Base-by-base conservation (phyloP, 352 stramenopile genomes). In the Phytophthora meadii region DNA sequence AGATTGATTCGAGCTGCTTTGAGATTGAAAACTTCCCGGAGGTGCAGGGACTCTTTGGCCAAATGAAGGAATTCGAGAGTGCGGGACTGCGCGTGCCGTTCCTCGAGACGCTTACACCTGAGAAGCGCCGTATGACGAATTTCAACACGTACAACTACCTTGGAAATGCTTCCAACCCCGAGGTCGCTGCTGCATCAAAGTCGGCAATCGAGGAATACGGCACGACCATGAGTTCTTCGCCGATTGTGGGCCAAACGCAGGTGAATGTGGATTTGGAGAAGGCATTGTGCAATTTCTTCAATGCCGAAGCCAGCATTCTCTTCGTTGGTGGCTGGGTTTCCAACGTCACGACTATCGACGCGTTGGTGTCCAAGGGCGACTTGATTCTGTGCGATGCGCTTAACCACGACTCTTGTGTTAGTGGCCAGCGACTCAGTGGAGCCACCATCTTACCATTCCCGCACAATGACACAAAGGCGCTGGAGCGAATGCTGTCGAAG, bases 71-170 rank as follows among this genome's bases (percentile, higher is more conserved):
- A 59, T 89, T 94, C 40, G 72, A 88, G 44, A 64, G 76, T 36
- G 84, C 84, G n/a, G 87, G 87, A 30, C 68, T 94, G 54, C 63
- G 63, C 7, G 80, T 94, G 30, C 83, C 83, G 46, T 94, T 80
- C 48, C 65, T 94, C 40, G 85, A 94, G 45, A 83, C 80, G 24
- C 65, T 94, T 4, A 92, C 83, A 25, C 63, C 80, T 1, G 82
- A 87, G 54, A 92, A 88, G 71, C 77, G 83, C 11, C 73, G 79
- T 42, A 89, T 89, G 79, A 76, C 83, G 25, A 94, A 94, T 80
- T 93, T 92, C 68, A 93, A 93, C 74, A 93, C 86, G 45, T 94
- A 94, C 77, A 94, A 94, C 58, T 94, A 94, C 58, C 74, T 94
- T 14, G 86, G 86, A 17, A 89, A 93, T 46, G 83, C 86, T 2